phyloP scores from a whole-genome alignment of 352 stramenopile species.

The Phytophthora boehmeriae region DNA sequence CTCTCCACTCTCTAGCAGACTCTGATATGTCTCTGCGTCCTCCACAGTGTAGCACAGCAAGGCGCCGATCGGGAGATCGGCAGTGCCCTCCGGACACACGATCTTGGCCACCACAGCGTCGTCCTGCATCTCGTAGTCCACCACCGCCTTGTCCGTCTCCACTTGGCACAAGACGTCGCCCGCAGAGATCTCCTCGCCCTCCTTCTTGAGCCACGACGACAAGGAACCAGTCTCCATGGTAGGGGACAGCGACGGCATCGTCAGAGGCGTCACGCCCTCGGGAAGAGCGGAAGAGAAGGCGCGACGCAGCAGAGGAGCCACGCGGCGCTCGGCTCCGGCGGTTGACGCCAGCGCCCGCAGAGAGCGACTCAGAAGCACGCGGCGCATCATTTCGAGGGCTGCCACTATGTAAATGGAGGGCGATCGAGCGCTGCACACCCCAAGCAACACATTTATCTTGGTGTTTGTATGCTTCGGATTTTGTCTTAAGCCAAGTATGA shows the following conservation, averaged over 20 bases:
- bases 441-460: conserved; percentile 29
- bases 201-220: conserved; percentile 92
- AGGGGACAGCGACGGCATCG: conserved; percentile 96
- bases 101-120: conserved; percentile 96
- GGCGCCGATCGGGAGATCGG: conserved; percentile 91
- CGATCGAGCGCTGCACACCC: conserved; percentile 1
- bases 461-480: too few species aligned
- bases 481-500: background rate
- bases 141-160: conserved; percentile 99
- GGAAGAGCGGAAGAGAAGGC: conserved; percentile 62
- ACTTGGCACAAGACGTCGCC: conserved; percentile 96
- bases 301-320: conserved; percentile 25
- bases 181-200: conserved; percentile 89
- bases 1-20: conserved; percentile 60
- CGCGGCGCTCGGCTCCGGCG: conserved; percentile 13
- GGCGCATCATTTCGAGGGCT: conserved; percentile 34
- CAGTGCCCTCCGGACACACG: conserved; percentile 82
- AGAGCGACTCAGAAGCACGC: conserved; percentile 42
- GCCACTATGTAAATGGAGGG: conserved; percentile 21
- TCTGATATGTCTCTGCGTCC: conserved; percentile 82
- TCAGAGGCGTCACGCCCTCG: conserved; percentile 72
- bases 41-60: conserved; percentile 96
- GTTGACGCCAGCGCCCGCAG: conserved; percentile 18
- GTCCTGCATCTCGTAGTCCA: conserved; percentile 99
- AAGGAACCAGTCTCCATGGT: conserved; percentile 97